Evolutionary conservation across 805 yeast species (phyloP), one percentile per base, ranked within the genome.

Genomic region (Candida chilensis): DNA sequence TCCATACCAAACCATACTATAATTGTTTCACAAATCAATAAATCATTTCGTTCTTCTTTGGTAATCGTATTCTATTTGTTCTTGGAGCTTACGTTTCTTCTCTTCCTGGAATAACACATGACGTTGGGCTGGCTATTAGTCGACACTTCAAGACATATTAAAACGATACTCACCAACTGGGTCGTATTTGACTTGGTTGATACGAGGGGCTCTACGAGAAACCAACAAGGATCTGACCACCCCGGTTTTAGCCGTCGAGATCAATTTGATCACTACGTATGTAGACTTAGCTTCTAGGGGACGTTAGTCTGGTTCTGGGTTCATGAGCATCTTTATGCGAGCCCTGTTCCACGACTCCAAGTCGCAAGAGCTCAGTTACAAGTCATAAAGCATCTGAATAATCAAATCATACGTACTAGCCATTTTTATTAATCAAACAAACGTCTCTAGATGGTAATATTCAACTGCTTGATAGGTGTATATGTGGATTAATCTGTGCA

Each of bases 211-310:
- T 32, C 83, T 76, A 62, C 96, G 78, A 29, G 87, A 92, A 28
- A 88, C 73, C 30, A 76, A 64, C 40, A 87, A 73, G 51, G 87
- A 79, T 50, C 94, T 76, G 50, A 76, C 75, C 55, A 68, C 84
- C 1, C 97, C 97, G 1, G 97, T 88, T 43, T 80, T 74, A 12
- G 96, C 97, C 2, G 92, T 70, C 2, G 97, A 90, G 3, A 88
- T 64, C 38, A 90, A 70, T 54, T 86, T 85, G 34, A 90, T 80
- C 48, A 88, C 77, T 4, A 94, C 81, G 42, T 77, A 77, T 47
- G 87, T 77, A 16, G 83, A 68, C 57, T 84, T 84, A 27, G 80
- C 76, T 54, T 81, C 71, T 51, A 37, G 41, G n/a, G n/a, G n/a
- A n/a, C n/a, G n/a, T n/a, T n/a, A n/a, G n/a, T n/a, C n/a, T n/a